A percentile compares a stretch with the other conserved stretches of the same genome.
Evolutionary conservation across 768 basidiomycete genomes (phyloP).

Genomic region (Lactarius evosmus): DNA sequence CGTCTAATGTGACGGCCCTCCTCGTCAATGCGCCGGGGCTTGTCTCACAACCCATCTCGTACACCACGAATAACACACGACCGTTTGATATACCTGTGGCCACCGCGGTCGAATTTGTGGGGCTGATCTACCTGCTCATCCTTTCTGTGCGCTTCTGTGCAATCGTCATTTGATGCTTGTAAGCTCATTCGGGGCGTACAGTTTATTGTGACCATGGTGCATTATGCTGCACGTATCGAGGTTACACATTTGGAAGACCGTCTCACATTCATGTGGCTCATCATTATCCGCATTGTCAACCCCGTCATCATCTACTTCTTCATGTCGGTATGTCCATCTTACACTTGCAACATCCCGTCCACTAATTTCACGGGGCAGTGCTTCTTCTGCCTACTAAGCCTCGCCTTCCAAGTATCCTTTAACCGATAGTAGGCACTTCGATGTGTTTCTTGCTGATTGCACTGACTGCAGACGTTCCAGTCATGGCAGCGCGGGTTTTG

Average conservation of each 20-base stretch:
- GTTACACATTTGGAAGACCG: slow-evolving; percentile 41
- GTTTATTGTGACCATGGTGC: slow-evolving; percentile 23
- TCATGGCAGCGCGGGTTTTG: slow-evolving; percentile 51
- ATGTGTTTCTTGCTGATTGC: not conserved
- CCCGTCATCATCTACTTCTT: slow-evolving; percentile 42
- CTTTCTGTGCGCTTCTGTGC: slow-evolving; percentile 28
- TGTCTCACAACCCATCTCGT: slow-evolving; percentile 48
- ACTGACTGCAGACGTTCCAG: slow-evolving; percentile 30
- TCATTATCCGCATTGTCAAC: slow-evolving; percentile 41
- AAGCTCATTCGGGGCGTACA: not conserved
- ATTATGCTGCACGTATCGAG: slow-evolving; percentile 35
- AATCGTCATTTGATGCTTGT: not conserved
- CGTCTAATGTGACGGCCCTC: slow-evolving; percentile 37
- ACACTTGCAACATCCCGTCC: not conserved
- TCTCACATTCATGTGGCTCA: slow-evolving; percentile 39
- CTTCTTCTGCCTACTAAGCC: slow-evolving; percentile 55
- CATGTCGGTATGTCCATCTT: slow-evolving; percentile 25
- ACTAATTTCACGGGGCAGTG: slow-evolving; percentile 36
- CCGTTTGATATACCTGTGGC: slow-evolving; percentile 58
- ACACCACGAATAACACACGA: slow-evolving; percentile 46
- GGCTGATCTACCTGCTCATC: slow-evolving; percentile 36
- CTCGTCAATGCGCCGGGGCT: slow-evolving; percentile 48
- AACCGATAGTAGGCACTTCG: slow-evolving; percentile 39
- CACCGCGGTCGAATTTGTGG: slow-evolving; percentile 35
- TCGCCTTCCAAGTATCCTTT: slow-evolving; percentile 60